Percentiles rank a stretch among this genome's conserved stretches.
Evolutionary conservation across 2,329 filamentous ascomycete genomes (phyloP).

Genomic region (Hymenoscyphus repandus): DNA sequence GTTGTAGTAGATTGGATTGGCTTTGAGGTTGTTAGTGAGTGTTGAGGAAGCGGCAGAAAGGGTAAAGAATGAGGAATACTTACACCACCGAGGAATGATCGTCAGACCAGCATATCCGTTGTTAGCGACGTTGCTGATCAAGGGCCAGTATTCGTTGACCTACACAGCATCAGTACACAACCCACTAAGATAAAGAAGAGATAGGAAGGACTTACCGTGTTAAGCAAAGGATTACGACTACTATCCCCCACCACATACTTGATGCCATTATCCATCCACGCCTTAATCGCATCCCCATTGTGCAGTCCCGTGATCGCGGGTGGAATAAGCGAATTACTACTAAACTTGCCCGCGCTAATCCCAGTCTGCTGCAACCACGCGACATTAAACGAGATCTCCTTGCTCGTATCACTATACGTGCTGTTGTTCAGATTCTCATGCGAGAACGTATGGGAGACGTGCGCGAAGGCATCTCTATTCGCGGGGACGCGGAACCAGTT

Average conservation of each 20-base stretch:
- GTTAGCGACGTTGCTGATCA: conserved; percentile 43
- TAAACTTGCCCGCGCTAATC: conserved; percentile 40
- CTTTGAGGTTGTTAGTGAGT: background rate
- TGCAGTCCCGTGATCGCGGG: conserved; percentile 58
- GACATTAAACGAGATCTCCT: conserved; percentile 56
- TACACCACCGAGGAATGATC: conserved; percentile 50
- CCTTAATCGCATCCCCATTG: conserved; percentile 55
- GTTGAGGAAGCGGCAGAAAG: background rate
- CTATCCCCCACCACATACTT: conserved; percentile 56
- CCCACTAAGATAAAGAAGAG: background rate
- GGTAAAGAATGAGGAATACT: background rate
- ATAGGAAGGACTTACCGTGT: conserved; percentile 31
- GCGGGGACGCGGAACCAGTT: conserved; percentile 45
- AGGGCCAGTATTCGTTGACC: conserved; percentile 44
- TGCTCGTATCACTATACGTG: conserved; percentile 49
- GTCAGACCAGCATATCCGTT: conserved; percentile 52
- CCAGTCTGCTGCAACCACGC: conserved; percentile 50
- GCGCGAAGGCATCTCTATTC: conserved; percentile 43
- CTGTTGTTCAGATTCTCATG: conserved; percentile 53
- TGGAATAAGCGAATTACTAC: conserved; percentile 52
- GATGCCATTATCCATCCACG: conserved; percentile 55
- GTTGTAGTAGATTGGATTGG: background rate
- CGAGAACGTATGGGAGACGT: conserved; percentile 56
- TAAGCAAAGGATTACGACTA: conserved; percentile 48
- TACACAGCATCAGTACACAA: background rate